Evolutionary conservation across 208 protist species (phyloP).

Genomic region (Novymonas esmeraldas): DNA sequence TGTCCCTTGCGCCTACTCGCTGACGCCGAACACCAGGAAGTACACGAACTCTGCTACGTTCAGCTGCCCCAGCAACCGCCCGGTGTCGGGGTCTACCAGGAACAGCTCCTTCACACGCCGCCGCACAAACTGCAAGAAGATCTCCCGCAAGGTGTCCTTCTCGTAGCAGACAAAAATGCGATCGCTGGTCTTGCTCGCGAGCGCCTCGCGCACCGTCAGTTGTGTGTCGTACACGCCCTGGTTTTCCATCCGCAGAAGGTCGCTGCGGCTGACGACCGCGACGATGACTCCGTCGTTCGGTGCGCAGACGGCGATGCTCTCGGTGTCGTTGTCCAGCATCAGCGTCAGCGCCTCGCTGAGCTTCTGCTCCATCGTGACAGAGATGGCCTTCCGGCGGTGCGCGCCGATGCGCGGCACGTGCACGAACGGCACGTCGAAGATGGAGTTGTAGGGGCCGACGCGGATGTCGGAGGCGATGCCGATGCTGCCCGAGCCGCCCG

Average conservation of each 20-base stretch:
- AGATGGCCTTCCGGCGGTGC: conserved; percentile 55
- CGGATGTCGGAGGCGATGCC: conserved; percentile 32
- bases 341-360: conserved; percentile 71
- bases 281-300: conserved; percentile 59
- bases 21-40: conserved; percentile 70
- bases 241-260: conserved; percentile 87
- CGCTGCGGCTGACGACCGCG: conserved; percentile 84
- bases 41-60: conserved; percentile 78
- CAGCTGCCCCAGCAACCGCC: conserved; percentile 74
- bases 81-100: conserved; percentile 77
- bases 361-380: conserved; percentile 70
- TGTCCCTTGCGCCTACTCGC: background rate
- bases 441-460: conserved; percentile 70
- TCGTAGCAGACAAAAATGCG: conserved; percentile 78
- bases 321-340: conserved; percentile 71
- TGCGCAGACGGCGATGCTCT: conserved; percentile 68
- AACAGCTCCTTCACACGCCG: conserved; percentile 86
- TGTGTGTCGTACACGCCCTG: conserved; percentile 90
- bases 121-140: conserved; percentile 87
- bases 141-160: conserved; percentile 74
- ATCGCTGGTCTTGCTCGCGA: conserved; percentile 55
- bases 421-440: conserved; percentile 81
- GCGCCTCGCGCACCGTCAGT: conserved; percentile 74
- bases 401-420: conserved; percentile 63
- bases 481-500: conserved; percentile 37